Conservation (phyloP, 129 eudicot genomes). For the Logfia minima region DNA sequence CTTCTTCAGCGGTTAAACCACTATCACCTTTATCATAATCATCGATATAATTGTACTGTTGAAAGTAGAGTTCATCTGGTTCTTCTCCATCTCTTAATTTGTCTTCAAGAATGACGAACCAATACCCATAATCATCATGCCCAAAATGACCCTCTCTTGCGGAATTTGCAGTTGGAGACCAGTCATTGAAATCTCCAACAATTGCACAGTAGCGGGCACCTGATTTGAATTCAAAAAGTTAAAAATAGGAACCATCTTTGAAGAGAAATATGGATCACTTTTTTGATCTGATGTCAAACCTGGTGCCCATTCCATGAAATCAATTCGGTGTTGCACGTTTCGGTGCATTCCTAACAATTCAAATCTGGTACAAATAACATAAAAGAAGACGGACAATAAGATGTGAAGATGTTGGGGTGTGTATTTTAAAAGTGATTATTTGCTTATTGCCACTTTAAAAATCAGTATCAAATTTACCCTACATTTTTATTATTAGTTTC, state of each 20-base stretch:
- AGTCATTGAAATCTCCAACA: conserved; percentile 84
- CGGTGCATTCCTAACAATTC: conserved; percentile 92
- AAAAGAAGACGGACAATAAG: background rate
- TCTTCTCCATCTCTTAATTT: conserved; percentile 83
- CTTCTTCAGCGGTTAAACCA: conserved; percentile 64
- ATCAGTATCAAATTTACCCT: background rate
- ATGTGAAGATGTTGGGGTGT: background rate
- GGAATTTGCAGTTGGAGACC: conserved; percentile 88
- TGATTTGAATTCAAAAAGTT: conserved; percentile 32
- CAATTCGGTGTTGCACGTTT: conserved; percentile 85
- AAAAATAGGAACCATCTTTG: background rate
- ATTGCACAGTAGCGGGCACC: conserved; percentile 98
- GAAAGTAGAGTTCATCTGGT: conserved; percentile 79
- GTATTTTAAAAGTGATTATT: no score
- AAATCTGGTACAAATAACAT: conserved; percentile 39
- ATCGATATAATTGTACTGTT: conserved; percentile 76
- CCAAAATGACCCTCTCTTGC: conserved; percentile 95
- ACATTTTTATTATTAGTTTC: background rate
- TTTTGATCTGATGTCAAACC: conserved; percentile 44
- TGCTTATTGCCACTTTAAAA: no score
- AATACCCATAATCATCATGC: conserved; percentile 95
- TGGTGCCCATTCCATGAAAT: conserved; percentile 99
- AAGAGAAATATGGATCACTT: background rate
- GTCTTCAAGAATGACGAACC: conserved; percentile 95
- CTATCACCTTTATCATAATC: conserved; percentile 91